phyloP scores from a whole-genome alignment of 2,329 filamentous ascomycete species.

The Albophoma yamanashiensis region DNA sequence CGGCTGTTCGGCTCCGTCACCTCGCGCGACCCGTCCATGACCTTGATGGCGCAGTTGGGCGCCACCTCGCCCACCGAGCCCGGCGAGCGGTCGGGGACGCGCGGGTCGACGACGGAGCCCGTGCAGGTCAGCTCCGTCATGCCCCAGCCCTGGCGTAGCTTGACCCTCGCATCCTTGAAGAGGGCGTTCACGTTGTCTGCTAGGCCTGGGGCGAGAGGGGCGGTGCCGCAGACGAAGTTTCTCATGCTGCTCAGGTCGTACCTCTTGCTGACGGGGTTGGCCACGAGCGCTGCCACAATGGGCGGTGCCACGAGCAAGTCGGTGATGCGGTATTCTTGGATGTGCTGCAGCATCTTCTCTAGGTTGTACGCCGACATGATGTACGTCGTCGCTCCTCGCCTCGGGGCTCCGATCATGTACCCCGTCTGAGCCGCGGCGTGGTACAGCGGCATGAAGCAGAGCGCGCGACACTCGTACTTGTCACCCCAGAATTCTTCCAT shows the following conservation, averaged over 20 bases:
- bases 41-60: neutral
- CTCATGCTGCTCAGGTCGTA: neutral
- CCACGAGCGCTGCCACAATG: neutral
- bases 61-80: neutral
- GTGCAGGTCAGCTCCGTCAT: neutral
- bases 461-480: neutral
- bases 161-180: neutral
- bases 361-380: neutral
- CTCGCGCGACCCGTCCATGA: slow-evolving; percentile 27
- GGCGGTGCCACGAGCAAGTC: neutral
- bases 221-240: neutral
- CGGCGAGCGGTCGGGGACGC: neutral
- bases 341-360: neutral
- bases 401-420: neutral
- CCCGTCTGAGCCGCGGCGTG: neutral
- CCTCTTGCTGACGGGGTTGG: neutral
- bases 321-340: neutral
- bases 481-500: neutral
- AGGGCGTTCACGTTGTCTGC: neutral
- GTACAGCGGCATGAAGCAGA: neutral
- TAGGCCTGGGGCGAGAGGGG: neutral
- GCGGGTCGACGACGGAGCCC: neutral
- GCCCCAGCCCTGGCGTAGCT: neutral
- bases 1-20: slow-evolving; percentile 55
- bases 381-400: neutral